Percentiles rank a stretch among this genome's conserved stretches.
Evolutionary conservation across 805 yeast genomes (phyloP).

Genomic region (Myxozyma sirexii): DNA sequence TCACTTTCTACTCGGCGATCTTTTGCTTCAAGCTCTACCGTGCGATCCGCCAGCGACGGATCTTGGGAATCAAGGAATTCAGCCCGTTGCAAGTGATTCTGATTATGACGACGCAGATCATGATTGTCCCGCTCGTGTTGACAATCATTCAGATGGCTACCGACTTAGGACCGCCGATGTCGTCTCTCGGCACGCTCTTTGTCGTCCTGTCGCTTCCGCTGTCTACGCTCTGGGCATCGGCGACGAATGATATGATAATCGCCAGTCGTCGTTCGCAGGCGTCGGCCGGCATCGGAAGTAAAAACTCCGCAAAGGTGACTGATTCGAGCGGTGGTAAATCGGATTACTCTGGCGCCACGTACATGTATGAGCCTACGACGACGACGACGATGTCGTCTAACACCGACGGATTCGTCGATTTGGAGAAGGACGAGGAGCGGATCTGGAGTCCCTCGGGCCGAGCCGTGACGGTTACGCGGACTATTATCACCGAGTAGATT

Average conservation of each 20-base stretch:
- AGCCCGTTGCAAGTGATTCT: slow-evolving; percentile 78
- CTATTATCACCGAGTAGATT: slow-evolving; percentile 24
- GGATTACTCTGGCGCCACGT: slow-evolving; percentile 8
- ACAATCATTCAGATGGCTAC: slow-evolving; percentile 57
- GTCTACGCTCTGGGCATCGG: slow-evolving; percentile 85
- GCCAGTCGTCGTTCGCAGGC: slow-evolving; percentile 21
- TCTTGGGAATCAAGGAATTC: slow-evolving; percentile 78
- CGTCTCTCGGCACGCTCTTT: slow-evolving; percentile 60
- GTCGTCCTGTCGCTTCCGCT: slow-evolving; percentile 77
- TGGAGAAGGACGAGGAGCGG: slow-evolving; percentile 20
- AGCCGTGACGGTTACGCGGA: slow-evolving; percentile 27
- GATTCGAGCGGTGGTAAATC: slow-evolving; percentile 10
- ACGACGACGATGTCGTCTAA: background rate
- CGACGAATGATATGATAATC: slow-evolving; percentile 49
- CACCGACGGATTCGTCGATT: too few species aligned
- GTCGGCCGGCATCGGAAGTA: background rate
- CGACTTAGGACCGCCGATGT: slow-evolving; percentile 41
- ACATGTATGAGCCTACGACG: slow-evolving; percentile 5
- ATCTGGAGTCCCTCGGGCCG: background rate
- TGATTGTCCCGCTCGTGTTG: slow-evolving; percentile 74
- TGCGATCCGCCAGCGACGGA: slow-evolving; percentile 74
- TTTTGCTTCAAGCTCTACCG: slow-evolving; percentile 63
- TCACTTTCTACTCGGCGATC: slow-evolving; percentile 62
- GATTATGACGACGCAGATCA: slow-evolving; percentile 80
- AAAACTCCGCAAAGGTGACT: background rate